Evolutionary conservation across 805 yeast species (phyloP).

Genomic region (Ogataea polymorpha): DNA sequence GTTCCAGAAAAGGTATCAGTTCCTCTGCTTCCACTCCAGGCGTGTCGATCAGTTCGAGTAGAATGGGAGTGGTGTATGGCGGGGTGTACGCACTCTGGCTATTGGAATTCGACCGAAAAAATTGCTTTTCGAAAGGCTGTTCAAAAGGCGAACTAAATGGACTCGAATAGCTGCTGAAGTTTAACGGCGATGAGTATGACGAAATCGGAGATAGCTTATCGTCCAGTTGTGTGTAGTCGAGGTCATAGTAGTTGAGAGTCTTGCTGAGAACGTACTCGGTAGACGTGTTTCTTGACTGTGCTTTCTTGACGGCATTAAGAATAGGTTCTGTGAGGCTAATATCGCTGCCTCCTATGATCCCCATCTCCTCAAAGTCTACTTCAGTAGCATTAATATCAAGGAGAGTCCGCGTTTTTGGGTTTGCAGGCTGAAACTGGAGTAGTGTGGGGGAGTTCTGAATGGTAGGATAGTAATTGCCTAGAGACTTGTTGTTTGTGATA

Average conservation of each 20-base stretch:
- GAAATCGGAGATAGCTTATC: conserved; percentile 16
- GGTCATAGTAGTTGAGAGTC: conserved; percentile 28
- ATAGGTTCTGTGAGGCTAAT: conserved; percentile 19
- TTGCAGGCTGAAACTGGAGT: conserved; percentile 49
- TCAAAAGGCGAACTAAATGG: conserved; percentile 9
- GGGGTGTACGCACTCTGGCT: conserved; percentile 34
- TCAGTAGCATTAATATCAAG: conserved; percentile 46
- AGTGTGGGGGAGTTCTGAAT: conserved; percentile 56
- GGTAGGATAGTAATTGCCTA: conserved; percentile 77
- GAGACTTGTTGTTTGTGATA: conserved; percentile 26
- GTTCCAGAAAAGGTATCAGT: conserved; percentile 73
- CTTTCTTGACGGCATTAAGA: conserved; percentile 11
- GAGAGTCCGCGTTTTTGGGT: conserved; percentile 37
- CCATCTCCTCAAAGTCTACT: conserved; percentile 33
- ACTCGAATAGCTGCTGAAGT: conserved; percentile 7
- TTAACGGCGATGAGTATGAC: conserved; percentile 12
- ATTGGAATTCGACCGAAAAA: conserved; percentile 4
- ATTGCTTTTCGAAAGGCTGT: conserved; percentile 1
- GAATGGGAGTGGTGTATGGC: conserved; percentile 56
- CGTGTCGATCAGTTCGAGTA: conserved; percentile 70
- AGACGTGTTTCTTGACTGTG: conserved; percentile 5
- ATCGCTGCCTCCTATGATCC: conserved; percentile 18
- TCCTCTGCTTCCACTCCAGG: conserved; percentile 66
- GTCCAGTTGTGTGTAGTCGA: conserved; percentile 24
- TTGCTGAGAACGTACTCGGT: conserved; percentile 11